Evolutionary conservation across 345 rosid genomes (phyloP).

Genomic region (Psidium guajava): DNA sequence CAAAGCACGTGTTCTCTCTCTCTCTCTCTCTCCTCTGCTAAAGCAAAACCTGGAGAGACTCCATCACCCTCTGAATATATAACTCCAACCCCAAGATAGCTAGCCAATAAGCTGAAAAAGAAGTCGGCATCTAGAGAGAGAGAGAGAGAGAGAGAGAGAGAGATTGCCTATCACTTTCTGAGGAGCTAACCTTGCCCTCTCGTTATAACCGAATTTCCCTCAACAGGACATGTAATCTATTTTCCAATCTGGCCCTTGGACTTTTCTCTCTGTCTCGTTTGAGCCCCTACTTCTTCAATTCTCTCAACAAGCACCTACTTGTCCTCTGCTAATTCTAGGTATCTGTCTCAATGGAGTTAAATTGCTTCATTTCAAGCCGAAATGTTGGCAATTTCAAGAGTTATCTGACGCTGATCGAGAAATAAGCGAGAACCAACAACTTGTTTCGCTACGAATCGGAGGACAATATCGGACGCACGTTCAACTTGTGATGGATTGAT

Average conservation of each 20-base stretch:
- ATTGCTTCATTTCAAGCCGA: neutral
- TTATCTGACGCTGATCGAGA: neutral
- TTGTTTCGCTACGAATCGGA: neutral
- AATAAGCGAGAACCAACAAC: neutral
- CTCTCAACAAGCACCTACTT: neutral
- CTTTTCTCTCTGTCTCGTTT: neutral
- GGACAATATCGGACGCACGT: neutral
- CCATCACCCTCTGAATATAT: neutral
- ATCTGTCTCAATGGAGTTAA: neutral
- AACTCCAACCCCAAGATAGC: neutral
- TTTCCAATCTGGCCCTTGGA: neutral
- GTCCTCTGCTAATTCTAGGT: neutral
- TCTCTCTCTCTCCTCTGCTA: neutral
- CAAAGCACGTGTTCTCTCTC: neutral
- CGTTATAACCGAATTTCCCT: neutral
- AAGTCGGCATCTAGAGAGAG: neutral
- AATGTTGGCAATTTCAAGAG: neutral
- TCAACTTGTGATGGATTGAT: neutral
- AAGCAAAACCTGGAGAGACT: neutral
- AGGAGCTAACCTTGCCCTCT: neutral
- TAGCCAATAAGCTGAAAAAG: neutral
- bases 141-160: neutral
- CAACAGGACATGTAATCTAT: neutral
- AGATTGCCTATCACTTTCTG: neutral
- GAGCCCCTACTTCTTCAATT: neutral